These are phyloP conservation scores for Juglanconis oblonga DNA, from an alignment of 2,329 filamentous ascomycete species.

Conservation along the genomic window DNA sequence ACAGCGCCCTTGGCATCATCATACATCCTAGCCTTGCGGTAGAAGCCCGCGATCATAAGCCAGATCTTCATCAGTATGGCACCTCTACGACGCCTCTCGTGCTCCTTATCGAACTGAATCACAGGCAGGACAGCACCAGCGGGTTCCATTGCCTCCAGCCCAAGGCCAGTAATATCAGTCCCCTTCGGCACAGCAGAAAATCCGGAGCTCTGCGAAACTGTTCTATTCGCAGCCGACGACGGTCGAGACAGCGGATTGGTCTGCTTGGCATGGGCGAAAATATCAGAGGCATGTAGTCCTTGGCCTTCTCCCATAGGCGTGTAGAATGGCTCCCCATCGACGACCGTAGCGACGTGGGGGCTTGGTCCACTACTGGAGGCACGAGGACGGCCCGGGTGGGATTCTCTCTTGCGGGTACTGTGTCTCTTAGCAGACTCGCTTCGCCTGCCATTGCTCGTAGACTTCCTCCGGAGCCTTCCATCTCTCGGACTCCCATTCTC, in stretches of 20 bases:
- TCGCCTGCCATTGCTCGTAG: constrained; percentile 37
- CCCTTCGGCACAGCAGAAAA: constrained; percentile 39
- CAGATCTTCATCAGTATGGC: constrained; percentile 73
- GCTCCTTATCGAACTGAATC: constrained; percentile 54
- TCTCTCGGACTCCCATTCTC: constrained; percentile 50
- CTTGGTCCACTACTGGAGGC: constrained; percentile 40
- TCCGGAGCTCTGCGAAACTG: constrained; percentile 40
- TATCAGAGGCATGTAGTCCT: constrained; percentile 36
- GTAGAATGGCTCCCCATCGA: constrained; percentile 51
- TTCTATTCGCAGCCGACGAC: constrained; percentile 38
- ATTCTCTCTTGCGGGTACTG: constrained; percentile 52
- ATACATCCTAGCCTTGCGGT: constrained; percentile 74
- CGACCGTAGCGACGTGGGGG: constrained; percentile 37
- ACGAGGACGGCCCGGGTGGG: constrained; percentile 46
- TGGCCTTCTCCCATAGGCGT: constrained; percentile 42
- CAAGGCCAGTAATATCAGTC: constrained; percentile 37
- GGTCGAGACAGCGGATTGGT: constrained; percentile 37
- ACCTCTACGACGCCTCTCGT: constrained; percentile 47
- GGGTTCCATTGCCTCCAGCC: constrained; percentile 39
- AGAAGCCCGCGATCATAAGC: constrained; percentile 86
- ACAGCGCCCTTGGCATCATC: constrained; percentile 79
- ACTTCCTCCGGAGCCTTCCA: constrained; percentile 30
- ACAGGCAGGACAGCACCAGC: constrained; percentile 47
- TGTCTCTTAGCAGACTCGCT: constrained; percentile 48
- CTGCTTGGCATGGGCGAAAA: constrained; percentile 41